These are phyloP conservation scores for Pythium coloratum DNA, from an alignment of 352 stramenopile genomes.

Conservation along the genomic window DNA sequence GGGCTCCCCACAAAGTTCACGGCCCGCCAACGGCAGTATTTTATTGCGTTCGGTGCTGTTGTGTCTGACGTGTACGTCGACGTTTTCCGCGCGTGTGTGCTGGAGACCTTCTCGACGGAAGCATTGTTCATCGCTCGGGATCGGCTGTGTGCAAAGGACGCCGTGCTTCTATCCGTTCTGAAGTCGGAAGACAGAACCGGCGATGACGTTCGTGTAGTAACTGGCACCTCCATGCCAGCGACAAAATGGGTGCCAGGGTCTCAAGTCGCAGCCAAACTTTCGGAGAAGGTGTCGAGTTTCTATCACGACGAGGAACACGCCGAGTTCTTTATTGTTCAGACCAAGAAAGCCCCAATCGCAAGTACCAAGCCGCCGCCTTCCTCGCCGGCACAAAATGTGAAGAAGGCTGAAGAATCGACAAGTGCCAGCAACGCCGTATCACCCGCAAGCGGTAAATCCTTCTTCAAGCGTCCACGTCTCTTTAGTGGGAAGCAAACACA, in stretches of 20 bases:
- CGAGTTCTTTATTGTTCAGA: slow-evolving; percentile 16
- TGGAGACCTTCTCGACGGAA: slow-evolving; percentile 50
- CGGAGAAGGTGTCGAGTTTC: slow-evolving; percentile 41
- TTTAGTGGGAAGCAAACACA: slow-evolving; percentile 27
- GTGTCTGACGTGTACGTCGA: slow-evolving; percentile 47
- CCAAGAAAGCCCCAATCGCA: slow-evolving; percentile 19
- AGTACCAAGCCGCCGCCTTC: not conserved
- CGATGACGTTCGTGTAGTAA: not conserved
- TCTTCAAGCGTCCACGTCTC: slow-evolving; percentile 35
- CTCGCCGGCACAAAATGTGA: not conserved
- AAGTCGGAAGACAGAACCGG: not conserved
- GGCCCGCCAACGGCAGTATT: slow-evolving; percentile 49
- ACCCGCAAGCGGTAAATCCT: slow-evolving; percentile 10
- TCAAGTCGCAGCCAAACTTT: slow-evolving; percentile 29
- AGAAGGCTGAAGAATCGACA: not conserved
- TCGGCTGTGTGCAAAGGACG: slow-evolving; percentile 44
- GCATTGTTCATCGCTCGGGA: slow-evolving; percentile 48
- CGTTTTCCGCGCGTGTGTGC: slow-evolving; percentile 54
- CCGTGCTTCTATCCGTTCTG: slow-evolving; percentile 37
- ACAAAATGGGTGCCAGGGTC: slow-evolving; percentile 27
- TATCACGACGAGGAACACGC: slow-evolving; percentile 9
- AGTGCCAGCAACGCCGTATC: not conserved
- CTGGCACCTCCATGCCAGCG: slow-evolving; percentile 20
- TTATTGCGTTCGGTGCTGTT: slow-evolving; percentile 53
- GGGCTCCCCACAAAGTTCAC: slow-evolving; percentile 35